Percentiles rank a stretch among this genome's conserved stretches.
Conservation (phyloP, 2,329 filamentous ascomycete species). For the Aspergillus thermomutatus region DNA sequence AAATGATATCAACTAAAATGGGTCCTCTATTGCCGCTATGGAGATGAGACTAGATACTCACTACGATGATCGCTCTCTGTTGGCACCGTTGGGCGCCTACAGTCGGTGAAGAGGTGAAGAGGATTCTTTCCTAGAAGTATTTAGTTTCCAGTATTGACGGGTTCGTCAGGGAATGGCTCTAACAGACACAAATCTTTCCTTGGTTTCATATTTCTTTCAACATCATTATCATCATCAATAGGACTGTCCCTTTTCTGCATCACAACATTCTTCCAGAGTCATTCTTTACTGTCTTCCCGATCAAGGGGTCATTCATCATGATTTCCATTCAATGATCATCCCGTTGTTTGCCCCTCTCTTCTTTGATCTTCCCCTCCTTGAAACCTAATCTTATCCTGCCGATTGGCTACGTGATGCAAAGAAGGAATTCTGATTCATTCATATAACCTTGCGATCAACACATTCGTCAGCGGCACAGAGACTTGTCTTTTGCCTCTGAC, state of each 20-base stretch:
- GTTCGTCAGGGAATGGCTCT: background rate
- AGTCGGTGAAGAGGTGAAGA: background rate
- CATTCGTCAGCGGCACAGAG: background rate
- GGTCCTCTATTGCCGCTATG: background rate
- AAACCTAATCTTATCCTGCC: slow-evolving; percentile 17
- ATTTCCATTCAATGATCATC: background rate
- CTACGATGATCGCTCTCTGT: background rate
- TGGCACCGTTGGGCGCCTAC: background rate
- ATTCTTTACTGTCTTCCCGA: slow-evolving; percentile 5
- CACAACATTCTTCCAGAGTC: background rate
- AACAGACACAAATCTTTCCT: background rate
- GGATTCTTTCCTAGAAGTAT: background rate
- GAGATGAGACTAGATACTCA: background rate
- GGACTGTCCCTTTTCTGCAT: background rate
- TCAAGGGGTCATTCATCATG: slow-evolving; percentile 1
- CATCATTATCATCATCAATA: background rate
- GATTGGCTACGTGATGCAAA: background rate
- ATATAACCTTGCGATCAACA: background rate
- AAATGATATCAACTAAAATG: background rate
- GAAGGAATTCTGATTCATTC: background rate
- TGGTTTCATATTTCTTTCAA: background rate
- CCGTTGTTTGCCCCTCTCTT: background rate
- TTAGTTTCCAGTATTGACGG: background rate
- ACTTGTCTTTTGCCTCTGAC: slow-evolving; percentile 2
- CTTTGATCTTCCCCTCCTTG: slow-evolving; percentile 10